phyloP scores from a whole-genome alignment of 176 grass and related monocot species.

The Thinopyrum elongatum region DNA sequence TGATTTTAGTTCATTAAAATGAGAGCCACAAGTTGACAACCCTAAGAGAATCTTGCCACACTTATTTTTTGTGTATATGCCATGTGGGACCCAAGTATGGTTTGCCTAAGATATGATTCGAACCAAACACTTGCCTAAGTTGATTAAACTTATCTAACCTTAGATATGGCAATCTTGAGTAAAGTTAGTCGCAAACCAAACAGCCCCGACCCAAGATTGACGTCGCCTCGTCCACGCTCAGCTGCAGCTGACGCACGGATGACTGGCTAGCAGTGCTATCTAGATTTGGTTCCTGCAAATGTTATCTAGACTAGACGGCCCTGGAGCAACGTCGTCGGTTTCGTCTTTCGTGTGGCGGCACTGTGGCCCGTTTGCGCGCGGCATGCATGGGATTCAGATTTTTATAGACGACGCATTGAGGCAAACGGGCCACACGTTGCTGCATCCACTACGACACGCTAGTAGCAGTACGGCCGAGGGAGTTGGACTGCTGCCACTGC shows the following conservation, averaged over 20 bases:
- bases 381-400: background rate
- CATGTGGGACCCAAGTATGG: no score
- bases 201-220: no score
- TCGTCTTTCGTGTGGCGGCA: background rate
- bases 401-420: background rate
- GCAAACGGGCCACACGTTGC: background rate
- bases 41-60: no score
- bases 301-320: background rate
- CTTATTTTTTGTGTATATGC: no score
- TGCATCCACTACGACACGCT: background rate
- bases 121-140: no score
- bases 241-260: background rate
- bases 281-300: constrained; percentile 13
- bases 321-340: background rate
- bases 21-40: no score
- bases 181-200: no score
- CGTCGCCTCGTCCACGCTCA: background rate
- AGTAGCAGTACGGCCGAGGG: background rate
- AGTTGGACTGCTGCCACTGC: background rate
- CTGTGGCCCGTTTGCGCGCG: background rate
- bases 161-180: no score
- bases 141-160: no score
- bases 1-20: no score
- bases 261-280: background rate
- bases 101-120: no score